phyloP scores from a whole-genome alignment of 768 basidiomycete genomes.

The Termitomyces sp. region DNA sequence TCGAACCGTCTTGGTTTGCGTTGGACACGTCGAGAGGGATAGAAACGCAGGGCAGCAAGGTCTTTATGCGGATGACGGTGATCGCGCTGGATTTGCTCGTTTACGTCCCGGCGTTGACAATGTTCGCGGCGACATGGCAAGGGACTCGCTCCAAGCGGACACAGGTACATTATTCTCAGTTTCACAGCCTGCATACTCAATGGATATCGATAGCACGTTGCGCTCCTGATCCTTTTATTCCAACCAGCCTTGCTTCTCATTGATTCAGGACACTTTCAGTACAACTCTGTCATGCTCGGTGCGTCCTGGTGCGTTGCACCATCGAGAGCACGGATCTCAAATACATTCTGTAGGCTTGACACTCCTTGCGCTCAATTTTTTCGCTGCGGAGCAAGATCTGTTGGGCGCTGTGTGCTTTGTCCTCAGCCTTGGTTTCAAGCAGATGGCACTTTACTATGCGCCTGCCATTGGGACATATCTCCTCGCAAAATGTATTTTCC shows the following conservation, averaged over 20 bases:
- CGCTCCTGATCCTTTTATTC: conserved; percentile 65
- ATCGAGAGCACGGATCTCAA: background rate
- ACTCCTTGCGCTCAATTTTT: conserved; percentile 61
- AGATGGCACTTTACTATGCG: conserved; percentile 94
- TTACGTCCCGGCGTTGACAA: conserved; percentile 68
- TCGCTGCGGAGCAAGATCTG: conserved; percentile 64
- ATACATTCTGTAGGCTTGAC: conserved; percentile 49
- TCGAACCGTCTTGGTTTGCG: conserved; percentile 65
- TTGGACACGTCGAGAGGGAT: conserved; percentile 65
- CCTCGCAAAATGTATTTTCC: conserved; percentile 81
- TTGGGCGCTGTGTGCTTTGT: conserved; percentile 78
- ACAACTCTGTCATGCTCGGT: conserved; percentile 93
- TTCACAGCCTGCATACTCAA: background rate
- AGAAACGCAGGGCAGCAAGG: conserved; percentile 57
- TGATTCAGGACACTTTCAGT: conserved; percentile 95
- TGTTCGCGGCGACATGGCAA: conserved; percentile 65
- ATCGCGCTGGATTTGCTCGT: conserved; percentile 60
- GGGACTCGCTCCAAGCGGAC: conserved; percentile 66
- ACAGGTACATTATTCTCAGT: conserved; percentile 45
- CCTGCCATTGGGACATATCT: conserved; percentile 90
- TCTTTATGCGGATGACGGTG: conserved; percentile 81
- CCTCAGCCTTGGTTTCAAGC: conserved; percentile 86
- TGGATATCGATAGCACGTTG: conserved; percentile 44
- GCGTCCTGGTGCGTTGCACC: conserved; percentile 14
- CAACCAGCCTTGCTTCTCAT: conserved; percentile 82